Base-by-base conservation (phyloP, 371 early-diverging fungal species). In the Mortierella sp. region DNA sequence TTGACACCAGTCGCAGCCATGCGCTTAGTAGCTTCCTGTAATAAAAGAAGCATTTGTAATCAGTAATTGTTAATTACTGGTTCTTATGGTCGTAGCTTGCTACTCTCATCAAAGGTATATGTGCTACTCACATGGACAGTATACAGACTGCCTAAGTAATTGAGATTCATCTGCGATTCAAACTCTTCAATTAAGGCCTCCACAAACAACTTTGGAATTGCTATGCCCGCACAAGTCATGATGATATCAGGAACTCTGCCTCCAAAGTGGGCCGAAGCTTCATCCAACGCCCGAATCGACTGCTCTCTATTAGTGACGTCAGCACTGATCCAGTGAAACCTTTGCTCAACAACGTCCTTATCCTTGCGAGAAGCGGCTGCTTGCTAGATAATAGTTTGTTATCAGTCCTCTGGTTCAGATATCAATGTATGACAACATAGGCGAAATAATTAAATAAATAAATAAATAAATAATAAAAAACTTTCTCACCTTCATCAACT, bases 141-240 rank as follows among this genome's bases (percentile, higher is more conserved):
- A 69, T 93, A 93, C 16, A 93, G 76, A 45, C 94, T 88, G 5
- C 96, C 96, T 36, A 94, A 86, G 84, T 95, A 98, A 77, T 98
- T 98, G 50, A 95, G 76, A 9, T 88, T 78, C 82, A 92, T 94
- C 15, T 84, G 74, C 28, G 78, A 66, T 58, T 93, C 88, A 76
- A 95, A 90, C 4, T 91, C 91, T 13, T 87, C 87, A 58, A 91
- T 66, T 0, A 75, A 67, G 63, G 92, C 89, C 41, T 97, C 96
- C 8, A 90, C 64, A 76, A 97, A 96, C 36, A 90, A 75, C 32
- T 93, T 91, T 7, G 97, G 96, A 65, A 85, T 84, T 3, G 95
- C 76, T 19, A 88, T 84, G 32, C 95, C 97, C 28, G 96, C 94
- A 84, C 96, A 96, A 58, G 89, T 85, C 81, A 95, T 94, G 52